Percentiles rank a stretch among this genome's conserved stretches.
Conservation (phyloP, 192 early-diverging fungal species). For the Entomortierella chlamydospora region DNA sequence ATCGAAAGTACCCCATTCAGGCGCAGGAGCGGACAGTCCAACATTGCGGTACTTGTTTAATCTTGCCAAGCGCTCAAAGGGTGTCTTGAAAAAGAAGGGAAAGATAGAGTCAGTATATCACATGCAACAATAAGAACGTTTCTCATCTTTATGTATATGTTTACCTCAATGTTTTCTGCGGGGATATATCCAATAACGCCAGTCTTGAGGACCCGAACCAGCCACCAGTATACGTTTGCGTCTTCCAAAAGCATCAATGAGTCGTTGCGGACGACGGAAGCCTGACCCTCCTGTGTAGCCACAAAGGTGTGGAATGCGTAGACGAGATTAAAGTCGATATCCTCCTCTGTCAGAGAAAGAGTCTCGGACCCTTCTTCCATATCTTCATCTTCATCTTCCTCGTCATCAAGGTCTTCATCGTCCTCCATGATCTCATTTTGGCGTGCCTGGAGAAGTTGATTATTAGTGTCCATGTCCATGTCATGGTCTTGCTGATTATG, state of each 20-base stretch:
- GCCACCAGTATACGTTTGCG: conserved; percentile 87
- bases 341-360: conserved; percentile 63
- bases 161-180: conserved; percentile 88
- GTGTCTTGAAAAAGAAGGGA: conserved; percentile 61
- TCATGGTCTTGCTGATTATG: conserved; percentile 3
- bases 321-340: conserved; percentile 82
- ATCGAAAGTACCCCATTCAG: conserved; percentile 50
- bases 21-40: conserved; percentile 46
- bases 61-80: conserved; percentile 81
- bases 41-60: conserved; percentile 83
- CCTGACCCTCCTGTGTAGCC: conserved; percentile 87
- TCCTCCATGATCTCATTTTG: conserved; percentile 53
- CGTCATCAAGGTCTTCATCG: conserved; percentile 46
- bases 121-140: too few species aligned
- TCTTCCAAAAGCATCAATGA: conserved; percentile 85
- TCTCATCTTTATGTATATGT: not conserved
- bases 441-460: conserved; percentile 20
- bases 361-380: conserved; percentile 59
- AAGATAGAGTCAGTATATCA: too few species aligned
- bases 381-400: conserved; percentile 49
- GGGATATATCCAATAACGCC: conserved; percentile 87
- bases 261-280: conserved; percentile 83
- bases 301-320: conserved; percentile 91
- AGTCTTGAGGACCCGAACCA: conserved; percentile 76
- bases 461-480: conserved; percentile 14